Evolutionary conservation across 1,284 basidiomycete genomes (phyloP).

Genomic region (Malassezia equina): DNA sequence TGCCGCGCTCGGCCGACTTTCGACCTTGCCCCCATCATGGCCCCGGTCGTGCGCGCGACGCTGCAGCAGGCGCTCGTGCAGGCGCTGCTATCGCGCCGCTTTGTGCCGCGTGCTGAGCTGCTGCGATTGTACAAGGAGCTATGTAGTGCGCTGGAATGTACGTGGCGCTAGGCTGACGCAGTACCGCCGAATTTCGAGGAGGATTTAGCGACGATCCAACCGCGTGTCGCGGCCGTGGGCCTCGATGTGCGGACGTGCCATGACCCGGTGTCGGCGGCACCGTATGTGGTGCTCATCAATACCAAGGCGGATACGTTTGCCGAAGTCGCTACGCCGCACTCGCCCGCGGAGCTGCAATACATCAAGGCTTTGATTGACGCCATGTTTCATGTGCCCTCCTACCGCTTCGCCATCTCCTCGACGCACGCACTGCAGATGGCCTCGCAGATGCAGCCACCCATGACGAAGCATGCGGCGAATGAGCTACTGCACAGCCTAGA

Average conservation of each 20-base stretch:
- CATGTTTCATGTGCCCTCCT: neutral
- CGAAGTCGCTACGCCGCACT: constrained; percentile 33
- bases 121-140: neutral
- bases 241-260: constrained; percentile 29
- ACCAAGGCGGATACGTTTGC: constrained; percentile 31
- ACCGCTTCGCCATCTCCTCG: constrained; percentile 6
- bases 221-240: constrained; percentile 15
- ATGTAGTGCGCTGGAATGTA: neutral
- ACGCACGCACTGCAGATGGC: constrained; percentile 14
- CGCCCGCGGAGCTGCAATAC: constrained; percentile 25
- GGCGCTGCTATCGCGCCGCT: constrained; percentile 8
- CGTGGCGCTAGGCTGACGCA: neutral
- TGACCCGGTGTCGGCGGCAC: constrained; percentile 21
- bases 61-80: constrained; percentile 15
- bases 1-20: constrained; percentile 5
- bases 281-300: constrained; percentile 31
- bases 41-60: neutral
- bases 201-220: constrained; percentile 7
- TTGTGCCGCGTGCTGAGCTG: neutral
- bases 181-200: neutral
- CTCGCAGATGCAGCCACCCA: constrained; percentile 2
- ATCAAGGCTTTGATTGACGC: constrained; percentile 26
- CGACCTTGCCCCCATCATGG: neutral
- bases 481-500: constrained; percentile 15
- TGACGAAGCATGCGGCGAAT: constrained; percentile 14